A percentile compares a stretch with the other conserved stretches of the same genome.
Evolutionary conservation across 139 green algal genomes (phyloP).

Genomic region (Helicosporidium sp.): DNA sequence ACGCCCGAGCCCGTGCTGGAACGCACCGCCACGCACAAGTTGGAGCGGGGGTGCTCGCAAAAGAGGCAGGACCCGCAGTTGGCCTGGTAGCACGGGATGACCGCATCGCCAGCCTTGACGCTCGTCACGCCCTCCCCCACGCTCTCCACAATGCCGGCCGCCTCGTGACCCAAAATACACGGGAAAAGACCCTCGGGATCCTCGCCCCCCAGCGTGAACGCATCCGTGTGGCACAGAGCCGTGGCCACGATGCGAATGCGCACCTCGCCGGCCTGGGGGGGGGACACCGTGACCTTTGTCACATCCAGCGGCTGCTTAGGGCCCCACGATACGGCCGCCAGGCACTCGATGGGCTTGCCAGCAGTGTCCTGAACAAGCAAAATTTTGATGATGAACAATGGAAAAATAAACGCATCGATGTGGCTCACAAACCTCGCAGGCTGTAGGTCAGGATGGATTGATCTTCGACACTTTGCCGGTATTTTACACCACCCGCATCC

Average conservation of each 20-base stretch:
- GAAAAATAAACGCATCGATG: too few relatives aligned
- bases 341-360: conserved; percentile 66
- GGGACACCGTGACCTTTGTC: conserved; percentile 56
- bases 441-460: too few relatives aligned
- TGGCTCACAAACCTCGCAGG: too few relatives aligned
- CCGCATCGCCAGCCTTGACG: conserved; percentile 59
- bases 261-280: conserved; percentile 73
- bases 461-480: too few relatives aligned
- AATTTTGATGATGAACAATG: too few relatives aligned
- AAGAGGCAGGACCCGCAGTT: conserved; percentile 89
- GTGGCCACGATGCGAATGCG: conserved; percentile 68
- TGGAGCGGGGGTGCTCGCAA: conserved; percentile 58
- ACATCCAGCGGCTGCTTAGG: conserved; percentile 68
- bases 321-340: conserved; percentile 77
- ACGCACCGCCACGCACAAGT: conserved; percentile 33
- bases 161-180: conserved; percentile 92
- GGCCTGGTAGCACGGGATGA: conserved; percentile 82
- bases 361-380: conserved; percentile 8
- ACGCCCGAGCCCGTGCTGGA: conserved; percentile 72
- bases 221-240: conserved; percentile 90
- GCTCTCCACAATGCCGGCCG: conserved; percentile 82
- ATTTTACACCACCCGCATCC: too few relatives aligned
- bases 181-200: conserved; percentile 77
- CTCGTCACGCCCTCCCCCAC: conserved; percentile 57
- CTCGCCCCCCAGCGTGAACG: conserved; percentile 72